phyloP scores from a whole-genome alignment of 2,329 filamentous ascomycete genomes.

The Diaporthe batatas region DNA sequence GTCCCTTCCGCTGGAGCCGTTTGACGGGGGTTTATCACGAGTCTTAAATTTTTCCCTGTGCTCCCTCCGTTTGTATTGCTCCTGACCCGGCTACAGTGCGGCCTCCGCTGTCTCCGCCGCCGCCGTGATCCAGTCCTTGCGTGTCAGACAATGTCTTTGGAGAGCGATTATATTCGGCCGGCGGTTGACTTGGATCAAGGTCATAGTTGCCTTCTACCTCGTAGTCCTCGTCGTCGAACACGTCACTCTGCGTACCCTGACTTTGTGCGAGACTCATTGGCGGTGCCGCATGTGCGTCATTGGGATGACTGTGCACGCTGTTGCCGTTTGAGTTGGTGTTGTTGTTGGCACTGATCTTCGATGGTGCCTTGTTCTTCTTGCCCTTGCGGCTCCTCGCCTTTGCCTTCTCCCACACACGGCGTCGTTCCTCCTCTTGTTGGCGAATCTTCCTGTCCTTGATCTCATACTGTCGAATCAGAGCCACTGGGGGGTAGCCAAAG shows the following conservation, averaged over 20 bases:
- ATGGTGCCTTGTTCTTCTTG: slow-evolving; percentile 82
- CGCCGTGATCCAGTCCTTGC: slow-evolving; percentile 13
- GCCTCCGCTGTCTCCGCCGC: slow-evolving; percentile 32
- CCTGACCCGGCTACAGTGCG: neutral
- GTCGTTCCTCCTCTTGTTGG: slow-evolving; percentile 87
- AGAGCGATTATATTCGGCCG: slow-evolving; percentile 4
- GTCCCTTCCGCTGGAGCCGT: neutral
- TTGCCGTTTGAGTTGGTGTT: slow-evolving; percentile 46
- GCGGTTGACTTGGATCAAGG: slow-evolving; percentile 36
- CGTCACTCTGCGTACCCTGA: slow-evolving; percentile 41
- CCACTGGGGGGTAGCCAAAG: slow-evolving; percentile 87
- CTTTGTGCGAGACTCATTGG: slow-evolving; percentile 47
- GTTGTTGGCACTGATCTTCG: slow-evolving; percentile 58
- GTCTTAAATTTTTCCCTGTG: slow-evolving; percentile 10
- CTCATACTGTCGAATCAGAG: slow-evolving; percentile 91
- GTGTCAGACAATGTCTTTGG: slow-evolving; percentile 13
- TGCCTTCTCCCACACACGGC: slow-evolving; percentile 87
- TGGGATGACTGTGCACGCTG: slow-evolving; percentile 42
- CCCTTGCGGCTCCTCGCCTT: slow-evolving; percentile 93
- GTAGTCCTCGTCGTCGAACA: slow-evolving; percentile 42
- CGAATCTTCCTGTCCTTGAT: slow-evolving; percentile 91
- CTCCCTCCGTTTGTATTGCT: slow-evolving; percentile 20
- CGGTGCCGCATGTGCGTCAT: slow-evolving; percentile 37
- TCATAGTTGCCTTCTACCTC: slow-evolving; percentile 40
- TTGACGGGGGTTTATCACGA: neutral